Evolutionary conservation across 2,329 filamentous ascomycete species (phyloP).

Genomic region (Apiospora saccharicola): DNA sequence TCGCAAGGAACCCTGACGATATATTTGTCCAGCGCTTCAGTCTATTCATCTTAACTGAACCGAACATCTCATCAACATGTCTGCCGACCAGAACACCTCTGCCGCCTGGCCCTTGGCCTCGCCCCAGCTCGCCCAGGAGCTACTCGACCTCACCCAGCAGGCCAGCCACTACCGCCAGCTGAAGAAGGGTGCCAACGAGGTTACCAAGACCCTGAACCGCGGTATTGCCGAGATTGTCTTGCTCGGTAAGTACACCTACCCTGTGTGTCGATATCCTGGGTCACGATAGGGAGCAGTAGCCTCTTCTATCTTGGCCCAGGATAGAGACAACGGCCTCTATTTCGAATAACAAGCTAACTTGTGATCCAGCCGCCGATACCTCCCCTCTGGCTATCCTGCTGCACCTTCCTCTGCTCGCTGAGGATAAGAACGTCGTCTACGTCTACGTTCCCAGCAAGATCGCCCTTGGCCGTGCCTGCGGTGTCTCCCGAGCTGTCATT

Average conservation of each 20-base stretch:
- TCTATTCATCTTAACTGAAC: slow-evolving; percentile 12
- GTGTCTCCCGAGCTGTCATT: slow-evolving; percentile 88
- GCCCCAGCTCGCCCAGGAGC: slow-evolving; percentile 77
- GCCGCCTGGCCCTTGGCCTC: slow-evolving; percentile 74
- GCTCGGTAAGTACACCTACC: slow-evolving; percentile 49
- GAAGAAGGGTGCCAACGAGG: slow-evolving; percentile 70
- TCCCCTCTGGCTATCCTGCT: slow-evolving; percentile 72
- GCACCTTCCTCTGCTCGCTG: slow-evolving; percentile 86
- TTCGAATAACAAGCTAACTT: too few species aligned
- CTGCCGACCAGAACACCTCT: slow-evolving; percentile 37
- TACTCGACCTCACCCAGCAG: slow-evolving; percentile 83
- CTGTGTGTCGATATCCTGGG: too few species aligned
- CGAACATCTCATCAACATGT: slow-evolving; percentile 35
- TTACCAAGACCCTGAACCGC: slow-evolving; percentile 88
- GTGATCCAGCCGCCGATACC: slow-evolving; percentile 74
- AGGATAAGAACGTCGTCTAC: slow-evolving; percentile 70
- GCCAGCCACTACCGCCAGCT: slow-evolving; percentile 74
- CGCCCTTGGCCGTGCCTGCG: slow-evolving; percentile 86
- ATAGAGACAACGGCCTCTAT: too few species aligned
- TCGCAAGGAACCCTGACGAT: slow-evolving; percentile 65
- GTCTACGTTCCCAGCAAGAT: slow-evolving; percentile 70
- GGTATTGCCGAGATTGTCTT: slow-evolving; percentile 89
- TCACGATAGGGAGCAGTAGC: too few species aligned
- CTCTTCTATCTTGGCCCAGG: too few species aligned
- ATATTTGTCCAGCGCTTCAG: slow-evolving; percentile 3